A percentile compares a stretch with the other conserved stretches of the same genome.
phyloP scores from a whole-genome alignment of 345 rosid species.

The Populus tremula region DNA sequence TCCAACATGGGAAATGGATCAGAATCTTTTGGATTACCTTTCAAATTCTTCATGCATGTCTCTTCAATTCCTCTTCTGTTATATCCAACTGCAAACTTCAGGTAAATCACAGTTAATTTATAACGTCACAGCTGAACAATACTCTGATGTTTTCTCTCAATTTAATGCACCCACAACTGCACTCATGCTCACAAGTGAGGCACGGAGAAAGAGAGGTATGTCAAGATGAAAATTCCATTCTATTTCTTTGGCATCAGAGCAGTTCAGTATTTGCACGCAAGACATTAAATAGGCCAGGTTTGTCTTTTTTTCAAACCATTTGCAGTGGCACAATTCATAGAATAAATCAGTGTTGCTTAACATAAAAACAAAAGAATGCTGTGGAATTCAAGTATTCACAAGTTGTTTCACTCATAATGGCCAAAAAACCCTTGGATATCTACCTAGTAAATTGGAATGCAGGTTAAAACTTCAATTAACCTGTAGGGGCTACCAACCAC shows the following conservation, averaged over 20 bases:
- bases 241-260: background rate
- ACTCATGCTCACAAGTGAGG: background rate
- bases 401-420: background rate
- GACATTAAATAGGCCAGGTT: background rate
- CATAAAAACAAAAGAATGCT: background rate
- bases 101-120: background rate
- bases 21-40: constrained; percentile 37
- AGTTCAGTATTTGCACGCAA: background rate
- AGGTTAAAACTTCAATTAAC: background rate
- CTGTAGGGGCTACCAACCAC: background rate
- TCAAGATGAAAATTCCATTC: background rate
- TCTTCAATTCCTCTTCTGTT: constrained; percentile 84
- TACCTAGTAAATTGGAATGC: background rate
- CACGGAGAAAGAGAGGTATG: background rate
- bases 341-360: background rate
- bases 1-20: constrained; percentile 53
- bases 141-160: background rate
- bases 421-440: background rate
- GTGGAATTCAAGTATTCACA: background rate
- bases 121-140: background rate
- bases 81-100: constrained; percentile 88
- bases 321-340: too few species aligned
- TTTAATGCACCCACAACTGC: background rate
- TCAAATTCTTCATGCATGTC: constrained; percentile 38
- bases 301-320: too few species aligned